Evolutionary conservation across 768 basidiomycete species (phyloP).

Genomic region (Leucosporidium creatinivorum): DNA sequence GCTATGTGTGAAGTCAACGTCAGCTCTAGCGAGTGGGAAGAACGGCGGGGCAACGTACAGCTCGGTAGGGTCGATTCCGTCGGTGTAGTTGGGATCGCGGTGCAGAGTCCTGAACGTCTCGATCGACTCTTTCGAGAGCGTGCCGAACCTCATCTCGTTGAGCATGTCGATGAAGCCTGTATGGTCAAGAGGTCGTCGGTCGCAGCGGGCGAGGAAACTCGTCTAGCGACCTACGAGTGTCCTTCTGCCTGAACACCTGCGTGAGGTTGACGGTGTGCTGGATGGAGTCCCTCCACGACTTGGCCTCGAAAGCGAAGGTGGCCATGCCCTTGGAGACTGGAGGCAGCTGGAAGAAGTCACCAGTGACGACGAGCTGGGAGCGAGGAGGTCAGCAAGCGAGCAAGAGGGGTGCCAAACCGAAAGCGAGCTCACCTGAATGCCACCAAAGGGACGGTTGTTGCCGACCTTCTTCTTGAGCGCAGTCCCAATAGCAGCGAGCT

Average conservation of each 20-base stretch:
- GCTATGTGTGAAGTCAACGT: constrained; percentile 44
- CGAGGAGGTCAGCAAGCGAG: neutral
- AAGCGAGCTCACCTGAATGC: constrained; percentile 62
- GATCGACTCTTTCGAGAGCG: constrained; percentile 58
- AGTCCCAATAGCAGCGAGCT: constrained; percentile 65
- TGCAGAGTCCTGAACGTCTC: constrained; percentile 62
- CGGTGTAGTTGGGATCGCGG: constrained; percentile 56
- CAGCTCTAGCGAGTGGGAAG: neutral
- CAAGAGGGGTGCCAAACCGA: neutral
- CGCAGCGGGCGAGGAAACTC: neutral
- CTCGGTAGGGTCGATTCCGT: constrained; percentile 64
- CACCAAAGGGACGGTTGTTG: constrained; percentile 74
- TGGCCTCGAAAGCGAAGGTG: constrained; percentile 89
- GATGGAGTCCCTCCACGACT: constrained; percentile 65
- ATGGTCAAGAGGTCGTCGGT: neutral
- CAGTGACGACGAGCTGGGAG: constrained; percentile 73
- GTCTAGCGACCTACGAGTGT: constrained; percentile 57
- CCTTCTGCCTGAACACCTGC: constrained; percentile 89
- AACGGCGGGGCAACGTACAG: constrained; percentile 48
- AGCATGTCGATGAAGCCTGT: constrained; percentile 90
- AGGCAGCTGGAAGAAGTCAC: constrained; percentile 97
- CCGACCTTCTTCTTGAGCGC: constrained; percentile 43
- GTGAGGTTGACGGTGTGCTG: constrained; percentile 82
- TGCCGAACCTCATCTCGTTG: constrained; percentile 95
- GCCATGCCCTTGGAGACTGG: constrained; percentile 71